Evolutionary conservation across 2,329 filamentous ascomycete species (phyloP).

Genomic region (Beauveria sp.): DNA sequence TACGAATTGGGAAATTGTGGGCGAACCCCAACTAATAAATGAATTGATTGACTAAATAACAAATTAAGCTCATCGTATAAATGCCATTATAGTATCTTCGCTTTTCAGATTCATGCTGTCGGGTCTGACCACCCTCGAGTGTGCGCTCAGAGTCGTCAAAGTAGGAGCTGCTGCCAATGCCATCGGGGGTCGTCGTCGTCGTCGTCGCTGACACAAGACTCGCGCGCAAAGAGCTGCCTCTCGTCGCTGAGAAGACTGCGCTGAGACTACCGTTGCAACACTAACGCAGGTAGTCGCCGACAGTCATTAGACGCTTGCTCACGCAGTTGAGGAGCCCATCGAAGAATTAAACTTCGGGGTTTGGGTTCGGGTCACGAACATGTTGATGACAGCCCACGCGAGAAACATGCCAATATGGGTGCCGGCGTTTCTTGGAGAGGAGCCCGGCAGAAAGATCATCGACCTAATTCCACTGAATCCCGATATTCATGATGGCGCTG

Average conservation of each 20-base stretch:
- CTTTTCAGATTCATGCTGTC: background rate
- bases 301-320: background rate
- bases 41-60: too few relatives aligned
- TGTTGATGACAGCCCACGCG: background rate
- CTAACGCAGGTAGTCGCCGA: background rate
- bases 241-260: background rate
- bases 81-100: background rate
- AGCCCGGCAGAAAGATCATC: background rate
- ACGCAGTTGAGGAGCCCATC: background rate
- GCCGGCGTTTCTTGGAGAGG: background rate
- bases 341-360: background rate
- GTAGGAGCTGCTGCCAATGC: background rate
- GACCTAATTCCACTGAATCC: background rate
- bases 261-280: background rate
- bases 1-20: too few relatives aligned
- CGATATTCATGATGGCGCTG: background rate
- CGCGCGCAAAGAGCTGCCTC: background rate
- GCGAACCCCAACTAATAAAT: too few relatives aligned
- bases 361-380: background rate
- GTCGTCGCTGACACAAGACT: background rate
- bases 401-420: slow-evolving; percentile 3
- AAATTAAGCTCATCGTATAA: background rate
- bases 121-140: background rate
- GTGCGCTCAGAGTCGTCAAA: background rate
- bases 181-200: too few relatives aligned